A percentile compares a stretch with the other conserved stretches of the same genome.
Evolutionary conservation across 176 grass and related monocot species (phyloP).

Genomic region (Miscanthus lutarioriparius): DNA sequence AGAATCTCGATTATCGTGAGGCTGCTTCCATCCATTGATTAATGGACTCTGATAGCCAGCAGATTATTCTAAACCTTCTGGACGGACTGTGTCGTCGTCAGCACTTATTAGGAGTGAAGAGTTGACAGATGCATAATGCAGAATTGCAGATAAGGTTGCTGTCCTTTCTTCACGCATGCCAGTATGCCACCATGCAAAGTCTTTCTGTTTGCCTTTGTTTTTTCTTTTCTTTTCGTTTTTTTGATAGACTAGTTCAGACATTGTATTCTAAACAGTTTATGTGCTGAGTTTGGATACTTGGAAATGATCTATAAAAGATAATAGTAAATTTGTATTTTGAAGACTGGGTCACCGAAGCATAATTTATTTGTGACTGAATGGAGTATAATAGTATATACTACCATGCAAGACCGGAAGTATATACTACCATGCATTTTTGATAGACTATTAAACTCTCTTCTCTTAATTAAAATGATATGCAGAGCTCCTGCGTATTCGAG

Average conservation of each 20-base stretch:
- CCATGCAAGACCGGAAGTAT: too few relatives aligned
- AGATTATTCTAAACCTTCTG: conserved; percentile 27
- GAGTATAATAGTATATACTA: too few relatives aligned
- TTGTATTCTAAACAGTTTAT: background rate
- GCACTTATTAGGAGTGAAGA: background rate
- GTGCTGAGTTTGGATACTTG: background rate
- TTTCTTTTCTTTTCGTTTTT: background rate
- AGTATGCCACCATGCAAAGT: background rate
- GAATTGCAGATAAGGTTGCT: background rate
- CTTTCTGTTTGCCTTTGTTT: background rate
- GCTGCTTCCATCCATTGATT: background rate
- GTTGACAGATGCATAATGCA: background rate
- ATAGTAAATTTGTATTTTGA: background rate
- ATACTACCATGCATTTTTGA: too few relatives aligned
- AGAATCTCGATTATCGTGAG: background rate
- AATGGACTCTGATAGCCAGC: background rate
- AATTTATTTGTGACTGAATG: too few relatives aligned
- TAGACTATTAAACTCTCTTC: too few relatives aligned
- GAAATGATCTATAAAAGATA: background rate
- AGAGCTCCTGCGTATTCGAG: too few relatives aligned
- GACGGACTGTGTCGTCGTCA: background rate
- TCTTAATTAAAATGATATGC: too few relatives aligned
- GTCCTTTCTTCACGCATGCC: background rate
- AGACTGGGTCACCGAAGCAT: too few relatives aligned
- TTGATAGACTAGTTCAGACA: background rate